Evolutionary conservation across 768 basidiomycete species (phyloP).

Genomic region (Suillus fuscotomentosus): DNA sequence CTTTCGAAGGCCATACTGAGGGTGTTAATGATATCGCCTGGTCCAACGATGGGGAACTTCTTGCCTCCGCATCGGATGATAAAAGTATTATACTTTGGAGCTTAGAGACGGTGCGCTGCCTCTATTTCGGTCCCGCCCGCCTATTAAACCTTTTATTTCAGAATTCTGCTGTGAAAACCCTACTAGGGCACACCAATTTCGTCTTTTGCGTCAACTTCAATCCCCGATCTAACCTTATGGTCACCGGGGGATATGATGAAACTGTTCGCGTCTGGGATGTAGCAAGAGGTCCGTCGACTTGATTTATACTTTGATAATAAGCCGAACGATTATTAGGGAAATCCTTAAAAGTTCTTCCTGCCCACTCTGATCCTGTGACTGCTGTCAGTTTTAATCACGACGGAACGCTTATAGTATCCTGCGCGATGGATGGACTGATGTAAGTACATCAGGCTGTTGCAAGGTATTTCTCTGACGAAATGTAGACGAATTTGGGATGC

Average conservation of each 20-base stretch:
- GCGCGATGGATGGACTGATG: slow-evolving; percentile 98
- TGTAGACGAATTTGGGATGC: slow-evolving; percentile 95
- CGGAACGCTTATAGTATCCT: slow-evolving; percentile 91
- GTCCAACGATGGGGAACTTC: slow-evolving; percentile 76
- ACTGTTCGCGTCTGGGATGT: slow-evolving; percentile 98
- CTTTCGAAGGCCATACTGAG: slow-evolving; percentile 69
- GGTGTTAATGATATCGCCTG: slow-evolving; percentile 93
- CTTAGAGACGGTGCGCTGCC: slow-evolving; percentile 53
- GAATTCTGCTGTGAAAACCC: slow-evolving; percentile 59
- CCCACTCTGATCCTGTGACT: slow-evolving; percentile 97
- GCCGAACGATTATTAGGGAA: slow-evolving; percentile 49
- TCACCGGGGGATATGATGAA: slow-evolving; percentile 94
- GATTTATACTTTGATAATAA: neutral
- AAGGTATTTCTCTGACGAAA: slow-evolving; percentile 4
- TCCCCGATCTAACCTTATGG: slow-evolving; percentile 85
- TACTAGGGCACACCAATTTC: slow-evolving; percentile 89
- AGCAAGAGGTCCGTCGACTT: slow-evolving; percentile 59
- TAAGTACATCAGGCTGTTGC: slow-evolving; percentile 37
- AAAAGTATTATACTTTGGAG: slow-evolving; percentile 87
- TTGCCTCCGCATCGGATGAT: slow-evolving; percentile 95
- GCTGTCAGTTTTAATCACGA: slow-evolving; percentile 93
- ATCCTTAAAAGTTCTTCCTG: slow-evolving; percentile 85
- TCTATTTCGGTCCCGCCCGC: slow-evolving; percentile 1
- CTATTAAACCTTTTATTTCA: slow-evolving; percentile 24
- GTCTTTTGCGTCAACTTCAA: slow-evolving; percentile 95